These are phyloP conservation scores for Saccharomyces hybrid DNA, from an alignment of 1,139 yeast genomes.

Conservation along the genomic window DNA sequence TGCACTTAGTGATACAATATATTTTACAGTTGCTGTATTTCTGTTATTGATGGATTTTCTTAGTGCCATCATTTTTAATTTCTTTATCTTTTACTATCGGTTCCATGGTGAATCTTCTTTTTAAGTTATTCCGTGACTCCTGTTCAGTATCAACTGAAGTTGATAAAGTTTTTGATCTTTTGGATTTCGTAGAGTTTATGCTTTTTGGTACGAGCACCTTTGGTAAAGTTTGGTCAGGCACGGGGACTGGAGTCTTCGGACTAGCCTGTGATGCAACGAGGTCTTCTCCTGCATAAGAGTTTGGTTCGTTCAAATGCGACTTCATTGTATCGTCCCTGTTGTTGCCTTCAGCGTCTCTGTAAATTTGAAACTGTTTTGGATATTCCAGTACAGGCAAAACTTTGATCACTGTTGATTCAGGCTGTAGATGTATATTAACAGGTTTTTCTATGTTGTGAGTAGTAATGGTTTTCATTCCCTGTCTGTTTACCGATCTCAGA, in stretches of 20 bases:
- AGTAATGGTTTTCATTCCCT: background rate
- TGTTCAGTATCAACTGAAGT: constrained; percentile 2
- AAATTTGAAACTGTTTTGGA: background rate
- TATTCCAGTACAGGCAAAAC: background rate
- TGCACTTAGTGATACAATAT: background rate
- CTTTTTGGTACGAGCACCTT: constrained; percentile 22
- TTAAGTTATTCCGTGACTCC: constrained; percentile 10
- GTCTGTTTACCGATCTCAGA: background rate
- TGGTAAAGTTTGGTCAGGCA: constrained; percentile 28
- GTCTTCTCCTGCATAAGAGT: background rate
- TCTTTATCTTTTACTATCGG: background rate
- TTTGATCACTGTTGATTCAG: background rate
- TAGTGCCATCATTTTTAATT: background rate
- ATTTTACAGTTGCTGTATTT: background rate
- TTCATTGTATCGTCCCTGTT: background rate
- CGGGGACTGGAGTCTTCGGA: constrained; percentile 27
- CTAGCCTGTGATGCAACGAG: constrained; percentile 1
- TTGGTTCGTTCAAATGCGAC: background rate
- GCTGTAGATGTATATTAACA: background rate
- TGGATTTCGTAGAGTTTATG: constrained; percentile 16
- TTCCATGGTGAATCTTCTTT: constrained; percentile 13
- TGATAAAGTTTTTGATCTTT: constrained; percentile 11
- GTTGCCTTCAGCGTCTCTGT: background rate
- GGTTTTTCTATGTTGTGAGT: background rate
- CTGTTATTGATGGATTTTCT: constrained; percentile 1